Percentiles rank a stretch among this genome's conserved stretches.
These are phyloP conservation scores for Tetragonia tetragonoides DNA, from an alignment of 148 eudicot genomes.

Conservation along the genomic window DNA sequence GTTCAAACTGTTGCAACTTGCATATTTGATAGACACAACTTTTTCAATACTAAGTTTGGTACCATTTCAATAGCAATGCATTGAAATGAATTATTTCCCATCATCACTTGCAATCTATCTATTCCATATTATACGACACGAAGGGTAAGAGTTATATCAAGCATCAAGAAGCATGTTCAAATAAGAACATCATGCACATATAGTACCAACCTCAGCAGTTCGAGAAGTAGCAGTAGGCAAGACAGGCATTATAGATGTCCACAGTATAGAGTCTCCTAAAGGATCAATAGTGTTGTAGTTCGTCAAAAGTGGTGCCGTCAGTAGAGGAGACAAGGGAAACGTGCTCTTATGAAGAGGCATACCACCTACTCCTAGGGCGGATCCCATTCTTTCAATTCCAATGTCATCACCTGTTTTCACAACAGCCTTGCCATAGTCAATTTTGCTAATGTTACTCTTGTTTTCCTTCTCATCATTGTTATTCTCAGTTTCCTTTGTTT, in stretches of 20 bases:
- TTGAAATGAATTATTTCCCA: not conserved
- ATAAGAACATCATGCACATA: not conserved
- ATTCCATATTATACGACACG: not conserved
- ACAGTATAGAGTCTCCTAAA: constrained; percentile 68
- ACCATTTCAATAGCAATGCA: not conserved
- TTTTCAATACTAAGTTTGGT: not conserved
- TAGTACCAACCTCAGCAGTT: constrained; percentile 56
- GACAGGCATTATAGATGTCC: constrained; percentile 73
- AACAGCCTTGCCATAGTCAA: constrained; percentile 60
- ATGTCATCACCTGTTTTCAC: constrained; percentile 50
- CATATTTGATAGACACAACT: not conserved
- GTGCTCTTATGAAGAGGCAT: constrained; percentile 55
- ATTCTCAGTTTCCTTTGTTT: constrained; percentile 49
- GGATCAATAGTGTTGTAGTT: constrained; percentile 68
- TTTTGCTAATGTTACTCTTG: constrained; percentile 56
- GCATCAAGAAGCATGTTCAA: constrained; percentile 9
- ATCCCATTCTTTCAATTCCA: constrained; percentile 53
- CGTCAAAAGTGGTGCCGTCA: constrained; percentile 82
- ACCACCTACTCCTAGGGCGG: constrained; percentile 41
- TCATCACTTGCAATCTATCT: not conserved
- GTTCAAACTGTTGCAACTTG: not conserved
- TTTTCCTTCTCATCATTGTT: constrained; percentile 79
- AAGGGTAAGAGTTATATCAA: not conserved
- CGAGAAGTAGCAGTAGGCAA: constrained; percentile 68
- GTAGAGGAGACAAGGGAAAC: constrained; percentile 59